Conservation (phyloP, 768 basidiomycete genomes). For the Boletus fagicola region DNA sequence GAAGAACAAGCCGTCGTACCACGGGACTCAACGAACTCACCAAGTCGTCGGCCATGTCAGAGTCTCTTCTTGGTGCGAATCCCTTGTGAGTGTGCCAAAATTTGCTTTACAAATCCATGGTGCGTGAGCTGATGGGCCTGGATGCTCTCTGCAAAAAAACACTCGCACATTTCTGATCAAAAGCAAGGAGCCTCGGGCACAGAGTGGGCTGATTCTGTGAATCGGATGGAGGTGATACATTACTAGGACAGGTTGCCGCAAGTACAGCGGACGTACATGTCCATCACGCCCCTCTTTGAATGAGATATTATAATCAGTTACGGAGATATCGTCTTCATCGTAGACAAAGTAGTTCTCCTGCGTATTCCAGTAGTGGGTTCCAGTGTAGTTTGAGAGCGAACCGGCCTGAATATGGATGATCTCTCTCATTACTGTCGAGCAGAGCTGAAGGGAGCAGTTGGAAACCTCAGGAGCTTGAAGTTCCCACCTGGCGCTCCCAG, state of each 20-base stretch:
- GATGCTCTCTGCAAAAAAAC: constrained; percentile 1
- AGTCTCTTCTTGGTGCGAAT: constrained; percentile 35
- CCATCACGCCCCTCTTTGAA: constrained; percentile 59
- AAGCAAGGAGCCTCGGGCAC: constrained; percentile 63
- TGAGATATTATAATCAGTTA: constrained; percentile 55
- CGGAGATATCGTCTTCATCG: constrained; percentile 41
- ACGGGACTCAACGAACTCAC: constrained; percentile 8
- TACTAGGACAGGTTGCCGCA: background rate
- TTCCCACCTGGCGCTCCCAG: constrained; percentile 5
- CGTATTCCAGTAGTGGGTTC: constrained; percentile 81
- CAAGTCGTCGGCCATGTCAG: constrained; percentile 18
- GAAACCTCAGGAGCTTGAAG: background rate
- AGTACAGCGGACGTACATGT: constrained; percentile 40
- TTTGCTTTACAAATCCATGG: constrained; percentile 44
- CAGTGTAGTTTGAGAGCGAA: constrained; percentile 59
- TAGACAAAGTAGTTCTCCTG: constrained; percentile 68
- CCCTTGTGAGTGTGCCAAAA: constrained; percentile 56
- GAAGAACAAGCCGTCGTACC: background rate
- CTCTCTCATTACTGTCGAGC: constrained; percentile 55
- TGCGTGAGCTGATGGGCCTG: constrained; percentile 7
- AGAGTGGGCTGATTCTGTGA: constrained; percentile 37
- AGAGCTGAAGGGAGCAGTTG: background rate
- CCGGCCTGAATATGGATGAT: constrained; percentile 80
- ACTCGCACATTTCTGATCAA: constrained; percentile 62
- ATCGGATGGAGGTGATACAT: constrained; percentile 1